Base-by-base conservation (phyloP, 768 basidiomycete genomes). In the Dictyophora rubrovolvata region DNA sequence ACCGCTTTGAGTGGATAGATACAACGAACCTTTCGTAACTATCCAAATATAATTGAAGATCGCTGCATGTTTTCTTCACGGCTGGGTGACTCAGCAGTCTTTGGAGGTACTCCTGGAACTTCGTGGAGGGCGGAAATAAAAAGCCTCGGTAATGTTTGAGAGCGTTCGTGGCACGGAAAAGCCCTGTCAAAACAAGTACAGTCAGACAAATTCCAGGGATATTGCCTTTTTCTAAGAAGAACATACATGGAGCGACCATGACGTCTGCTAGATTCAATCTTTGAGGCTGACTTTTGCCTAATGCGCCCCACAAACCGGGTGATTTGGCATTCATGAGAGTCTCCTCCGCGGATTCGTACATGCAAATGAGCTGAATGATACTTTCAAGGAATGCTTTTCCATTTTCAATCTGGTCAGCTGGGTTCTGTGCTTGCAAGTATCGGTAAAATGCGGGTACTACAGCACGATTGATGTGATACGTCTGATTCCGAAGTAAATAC, bases 361-460 rank as follows among this genome's bases (percentile, higher is more conserved):
- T 73, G 0, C 55, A 63, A 0, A 82, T 74, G 35, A 89, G 78
- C 0, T 66, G 65, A 21, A 79, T 77, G 12, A 89, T 66, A 1
- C 80, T 75, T 0, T 69, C 69, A 37, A 72, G 71, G 61, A 86
- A 84, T 18, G 85, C 85, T 56, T 75, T 77, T 1, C 65, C 68
- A 18, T 75, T 70, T 36, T 53, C 48, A 50, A 77, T 75, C 66
- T 87, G 86, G 0, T 79, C 74, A 3, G 69, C 69, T 9, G 66
- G 55, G 7, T 81, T 81, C 69, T 86, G 87, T 5, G 85, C 83
- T 71, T 89, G 86, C 28, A 89, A 75, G 64, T 77, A 87, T 28
- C 85, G 80, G 65, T 88, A 88, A 69, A 89, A 89, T 0, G 84
- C 76, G 7, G 87, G 86, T 2, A 89, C 76, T 46, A 89, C 67